Conservation (phyloP, 306 rosid genomes). For the Sechiopsis laciniata region DNA sequence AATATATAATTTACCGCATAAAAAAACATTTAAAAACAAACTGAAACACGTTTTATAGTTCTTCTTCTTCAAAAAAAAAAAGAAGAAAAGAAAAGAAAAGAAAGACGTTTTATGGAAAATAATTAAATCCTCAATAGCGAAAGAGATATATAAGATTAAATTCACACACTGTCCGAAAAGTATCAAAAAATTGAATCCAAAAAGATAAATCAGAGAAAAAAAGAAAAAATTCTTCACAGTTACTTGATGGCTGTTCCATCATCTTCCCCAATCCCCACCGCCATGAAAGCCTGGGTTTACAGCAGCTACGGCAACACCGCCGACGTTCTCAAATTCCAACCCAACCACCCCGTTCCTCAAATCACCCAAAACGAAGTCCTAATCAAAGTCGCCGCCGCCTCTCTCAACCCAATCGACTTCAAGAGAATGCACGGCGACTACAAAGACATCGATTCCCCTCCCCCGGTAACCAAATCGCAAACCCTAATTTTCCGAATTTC, state of each 20-base stretch:
- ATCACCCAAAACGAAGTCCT: slow-evolving; percentile 47
- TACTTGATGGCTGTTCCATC: slow-evolving; percentile 28
- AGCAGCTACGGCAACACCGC: slow-evolving; percentile 36
- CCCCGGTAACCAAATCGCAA: slow-evolving; percentile 26
- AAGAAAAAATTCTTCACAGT: neutral
- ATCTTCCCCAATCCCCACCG: slow-evolving; percentile 28
- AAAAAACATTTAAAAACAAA: no score
- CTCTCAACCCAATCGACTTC: slow-evolving; percentile 59
- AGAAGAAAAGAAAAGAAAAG: no score
- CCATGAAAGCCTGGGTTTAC: slow-evolving; percentile 50
- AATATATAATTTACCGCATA: no score
- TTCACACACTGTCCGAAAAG: neutral
- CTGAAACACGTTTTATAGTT: no score
- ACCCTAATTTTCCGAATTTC: neutral
- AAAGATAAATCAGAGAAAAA: neutral
- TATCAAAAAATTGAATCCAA: neutral
- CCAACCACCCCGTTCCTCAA: slow-evolving; percentile 36
- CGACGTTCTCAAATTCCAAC: slow-evolving; percentile 43
- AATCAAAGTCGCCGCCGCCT: slow-evolving; percentile 57
- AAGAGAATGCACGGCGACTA: slow-evolving; percentile 40
- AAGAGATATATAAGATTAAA: no score
- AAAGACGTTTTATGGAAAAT: no score
- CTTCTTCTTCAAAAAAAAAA: no score
- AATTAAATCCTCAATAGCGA: neutral
- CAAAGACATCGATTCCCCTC: slow-evolving; percentile 33